Conservation (phyloP, 1,139 yeast genomes). For the Pichia sp. region DNA sequence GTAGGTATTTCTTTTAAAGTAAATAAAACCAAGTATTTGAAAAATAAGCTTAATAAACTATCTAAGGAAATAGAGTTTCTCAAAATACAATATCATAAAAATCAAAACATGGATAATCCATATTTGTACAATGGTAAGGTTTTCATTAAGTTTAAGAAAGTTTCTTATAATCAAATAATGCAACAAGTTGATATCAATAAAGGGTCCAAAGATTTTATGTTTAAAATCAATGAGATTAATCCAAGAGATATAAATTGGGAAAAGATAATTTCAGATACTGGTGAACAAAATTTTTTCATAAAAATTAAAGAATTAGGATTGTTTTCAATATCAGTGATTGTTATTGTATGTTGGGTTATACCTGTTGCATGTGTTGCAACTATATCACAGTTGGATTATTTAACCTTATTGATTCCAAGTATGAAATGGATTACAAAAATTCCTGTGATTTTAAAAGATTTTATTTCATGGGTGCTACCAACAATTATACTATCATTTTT, state of each 20-base stretch:
- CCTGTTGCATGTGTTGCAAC: slow-evolving; percentile 69
- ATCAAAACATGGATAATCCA: slow-evolving; percentile 10
- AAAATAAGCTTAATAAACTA: slow-evolving; percentile 24
- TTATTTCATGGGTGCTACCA: slow-evolving; percentile 54
- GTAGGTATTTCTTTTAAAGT: slow-evolving; percentile 29
- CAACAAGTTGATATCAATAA: slow-evolving; percentile 38
- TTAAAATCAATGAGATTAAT: slow-evolving; percentile 43
- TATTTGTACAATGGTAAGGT: slow-evolving; percentile 34
- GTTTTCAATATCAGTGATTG: slow-evolving; percentile 38
- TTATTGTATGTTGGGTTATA: slow-evolving; percentile 55
- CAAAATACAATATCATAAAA: slow-evolving; percentile 12
- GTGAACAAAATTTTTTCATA: slow-evolving; percentile 15
- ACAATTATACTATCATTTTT: slow-evolving; percentile 52
- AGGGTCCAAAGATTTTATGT: too few species aligned
- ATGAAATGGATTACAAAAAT: slow-evolving; percentile 44
- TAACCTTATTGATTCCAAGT: slow-evolving; percentile 50
- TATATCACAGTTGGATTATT: slow-evolving; percentile 57
- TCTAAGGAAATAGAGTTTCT: slow-evolving; percentile 16
- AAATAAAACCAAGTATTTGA: slow-evolving; percentile 21
- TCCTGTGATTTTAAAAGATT: slow-evolving; percentile 46
- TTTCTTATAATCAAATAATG: slow-evolving; percentile 46
- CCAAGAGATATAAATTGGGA: slow-evolving; percentile 59
- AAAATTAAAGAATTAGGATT: not conserved
- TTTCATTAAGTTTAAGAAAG: slow-evolving; percentile 47
- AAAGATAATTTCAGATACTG: slow-evolving; percentile 39